phyloP scores from a whole-genome alignment of 2,329 filamentous ascomycete genomes.

The Dothideomycetes sp. region DNA sequence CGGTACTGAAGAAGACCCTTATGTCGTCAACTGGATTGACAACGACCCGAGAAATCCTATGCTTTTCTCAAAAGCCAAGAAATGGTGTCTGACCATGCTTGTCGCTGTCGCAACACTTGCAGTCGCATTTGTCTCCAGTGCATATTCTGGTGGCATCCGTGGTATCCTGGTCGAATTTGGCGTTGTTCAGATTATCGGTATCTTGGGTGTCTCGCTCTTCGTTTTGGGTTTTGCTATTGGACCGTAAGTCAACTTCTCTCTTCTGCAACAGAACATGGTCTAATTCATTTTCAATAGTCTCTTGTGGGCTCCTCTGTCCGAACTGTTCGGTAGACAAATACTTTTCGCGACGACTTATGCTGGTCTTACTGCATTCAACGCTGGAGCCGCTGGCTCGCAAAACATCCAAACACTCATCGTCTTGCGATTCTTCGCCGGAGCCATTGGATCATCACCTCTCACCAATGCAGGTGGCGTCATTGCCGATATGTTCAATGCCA shows the following conservation, averaged over 20 bases:
- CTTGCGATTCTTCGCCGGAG: slow-evolving; percentile 37
- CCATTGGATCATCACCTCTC: slow-evolving; percentile 35
- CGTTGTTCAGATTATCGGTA: slow-evolving; percentile 45
- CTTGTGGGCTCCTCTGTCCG: slow-evolving; percentile 53
- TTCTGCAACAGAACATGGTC: background rate
- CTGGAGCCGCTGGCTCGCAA: slow-evolving; percentile 34
- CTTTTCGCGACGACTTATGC: slow-evolving; percentile 30
- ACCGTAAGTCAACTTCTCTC: slow-evolving; percentile 2
- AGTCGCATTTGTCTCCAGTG: slow-evolving; percentile 61
- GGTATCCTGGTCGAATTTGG: slow-evolving; percentile 49
- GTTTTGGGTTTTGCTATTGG: slow-evolving; percentile 55
- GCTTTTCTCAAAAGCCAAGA: slow-evolving; percentile 46
- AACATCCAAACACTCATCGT: slow-evolving; percentile 37
- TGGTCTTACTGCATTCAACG: slow-evolving; percentile 32
- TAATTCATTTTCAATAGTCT: slow-evolving; percentile 27
- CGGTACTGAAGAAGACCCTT: slow-evolving; percentile 60
- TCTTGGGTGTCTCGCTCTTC: slow-evolving; percentile 55
- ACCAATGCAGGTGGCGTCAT: slow-evolving; percentile 40
- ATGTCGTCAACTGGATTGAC: slow-evolving; percentile 56
- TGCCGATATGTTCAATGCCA: slow-evolving; percentile 37
- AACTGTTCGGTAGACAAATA: slow-evolving; percentile 46
- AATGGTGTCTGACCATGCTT: slow-evolving; percentile 57
- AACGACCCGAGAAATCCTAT: slow-evolving; percentile 60
- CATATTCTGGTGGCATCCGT: slow-evolving; percentile 51
- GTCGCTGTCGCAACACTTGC: slow-evolving; percentile 58